Percentiles rank a stretch among this genome's conserved stretches.
Evolutionary conservation across 2,329 filamentous ascomycete genomes (phyloP).

Genomic region (Cryphonectria parasitica): DNA sequence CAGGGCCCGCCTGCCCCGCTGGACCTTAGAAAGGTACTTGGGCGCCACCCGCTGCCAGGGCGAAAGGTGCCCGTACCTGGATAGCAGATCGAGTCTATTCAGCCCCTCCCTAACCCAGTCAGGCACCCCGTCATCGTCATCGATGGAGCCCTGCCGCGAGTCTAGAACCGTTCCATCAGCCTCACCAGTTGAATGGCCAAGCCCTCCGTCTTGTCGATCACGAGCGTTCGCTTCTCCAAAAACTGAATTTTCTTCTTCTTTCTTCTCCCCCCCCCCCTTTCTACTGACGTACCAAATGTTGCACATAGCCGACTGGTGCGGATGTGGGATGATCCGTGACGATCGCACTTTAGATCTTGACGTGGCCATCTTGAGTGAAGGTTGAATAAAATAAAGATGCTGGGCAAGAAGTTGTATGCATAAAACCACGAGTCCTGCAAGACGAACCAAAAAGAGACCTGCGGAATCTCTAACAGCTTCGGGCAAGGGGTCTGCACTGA

Average conservation of each 20-base stretch:
- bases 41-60: not conserved
- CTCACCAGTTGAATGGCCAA: not conserved
- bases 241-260: too few relatives aligned
- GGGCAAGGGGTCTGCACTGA: not conserved
- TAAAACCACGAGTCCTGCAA: too few relatives aligned
- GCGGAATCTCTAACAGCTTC: not conserved
- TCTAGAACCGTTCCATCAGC: constrained; percentile 27
- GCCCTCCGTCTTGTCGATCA: not conserved
- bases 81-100: not conserved
- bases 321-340: not conserved
- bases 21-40: not conserved
- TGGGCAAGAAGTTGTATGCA: not conserved
- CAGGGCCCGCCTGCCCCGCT: constrained; percentile 19
- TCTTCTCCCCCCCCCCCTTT: not conserved
- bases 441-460: not conserved
- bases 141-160: constrained; percentile 21
- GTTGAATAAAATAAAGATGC: not conserved
- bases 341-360: not conserved
- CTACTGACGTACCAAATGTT: not conserved
- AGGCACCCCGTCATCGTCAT: constrained; percentile 28
- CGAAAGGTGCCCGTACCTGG: constrained; percentile 3
- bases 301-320: not conserved
- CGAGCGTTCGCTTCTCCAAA: not conserved
- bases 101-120: constrained; percentile 1
- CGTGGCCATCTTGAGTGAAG: not conserved